Conservation (phyloP, 2,329 filamentous ascomycete genomes). For the Fusarium coffeatum region DNA sequence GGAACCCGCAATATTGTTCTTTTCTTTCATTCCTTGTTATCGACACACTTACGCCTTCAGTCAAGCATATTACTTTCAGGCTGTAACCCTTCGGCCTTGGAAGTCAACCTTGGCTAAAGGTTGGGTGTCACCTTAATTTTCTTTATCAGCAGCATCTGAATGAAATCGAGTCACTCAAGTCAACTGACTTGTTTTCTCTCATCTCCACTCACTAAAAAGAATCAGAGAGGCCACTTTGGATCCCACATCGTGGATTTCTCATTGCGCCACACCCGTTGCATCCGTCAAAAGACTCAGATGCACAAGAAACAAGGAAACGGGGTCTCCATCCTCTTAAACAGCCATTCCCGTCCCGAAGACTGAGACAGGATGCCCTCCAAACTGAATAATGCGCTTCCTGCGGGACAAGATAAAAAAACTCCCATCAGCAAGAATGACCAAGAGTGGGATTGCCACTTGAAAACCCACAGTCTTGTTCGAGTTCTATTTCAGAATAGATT, state of each 20-base stretch:
- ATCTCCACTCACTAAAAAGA: conserved; percentile 24
- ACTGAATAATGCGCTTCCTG: conserved; percentile 40
- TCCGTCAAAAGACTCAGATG: conserved; percentile 19
- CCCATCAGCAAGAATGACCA: conserved; percentile 17
- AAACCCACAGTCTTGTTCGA: conserved; percentile 19
- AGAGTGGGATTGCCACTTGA: conserved; percentile 29
- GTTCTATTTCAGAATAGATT: conserved; percentile 1
- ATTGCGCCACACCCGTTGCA: conserved; percentile 39
- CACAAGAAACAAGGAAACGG: conserved; percentile 32
- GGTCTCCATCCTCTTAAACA: conserved; percentile 24
- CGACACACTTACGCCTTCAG: not conserved
- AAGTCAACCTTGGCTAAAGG: conserved; percentile 19
- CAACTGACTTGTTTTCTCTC: conserved; percentile 6
- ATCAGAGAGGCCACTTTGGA: conserved; percentile 19
- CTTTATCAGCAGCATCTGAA: not conserved
- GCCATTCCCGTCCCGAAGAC: conserved; percentile 37
- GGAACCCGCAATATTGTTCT: not conserved
- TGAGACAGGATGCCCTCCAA: conserved; percentile 46
- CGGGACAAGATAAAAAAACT: conserved; percentile 5
- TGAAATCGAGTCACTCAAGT: not conserved
- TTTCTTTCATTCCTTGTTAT: not conserved
- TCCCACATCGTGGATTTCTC: conserved; percentile 22
- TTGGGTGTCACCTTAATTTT: conserved; percentile 1
- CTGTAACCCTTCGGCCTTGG: not conserved
- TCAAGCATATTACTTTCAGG: not conserved